A percentile compares a stretch with the other conserved stretches of the same genome.
Evolutionary conservation across 305 asterid species (phyloP).

Genomic region (Lippia alba): DNA sequence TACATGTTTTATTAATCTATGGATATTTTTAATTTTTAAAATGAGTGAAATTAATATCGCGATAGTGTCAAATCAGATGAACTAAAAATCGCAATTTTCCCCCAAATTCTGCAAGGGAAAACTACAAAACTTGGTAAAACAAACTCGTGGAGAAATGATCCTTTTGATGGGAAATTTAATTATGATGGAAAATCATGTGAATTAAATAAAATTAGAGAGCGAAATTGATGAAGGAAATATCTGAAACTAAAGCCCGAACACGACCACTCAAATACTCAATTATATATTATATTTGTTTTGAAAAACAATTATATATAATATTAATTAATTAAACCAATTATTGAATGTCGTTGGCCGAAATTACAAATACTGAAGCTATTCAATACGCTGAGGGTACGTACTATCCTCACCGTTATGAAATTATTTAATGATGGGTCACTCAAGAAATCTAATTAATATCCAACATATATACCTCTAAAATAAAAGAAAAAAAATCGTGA

Average conservation of each 20-base stretch:
- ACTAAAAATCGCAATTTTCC: too few species aligned
- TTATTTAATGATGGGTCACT: slow-evolving; percentile 13
- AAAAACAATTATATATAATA: background rate
- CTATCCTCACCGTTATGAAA: background rate
- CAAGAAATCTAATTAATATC: background rate
- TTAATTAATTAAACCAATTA: background rate
- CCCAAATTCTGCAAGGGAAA: too few species aligned
- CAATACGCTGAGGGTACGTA: background rate
- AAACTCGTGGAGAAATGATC: too few species aligned
- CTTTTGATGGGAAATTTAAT: too few species aligned
- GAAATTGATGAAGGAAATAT: background rate
- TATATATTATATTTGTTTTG: background rate
- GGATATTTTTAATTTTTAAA: too few species aligned
- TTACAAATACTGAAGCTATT: too few species aligned
- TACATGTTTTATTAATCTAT: too few species aligned
- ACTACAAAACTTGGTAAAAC: too few species aligned
- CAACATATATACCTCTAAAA: background rate
- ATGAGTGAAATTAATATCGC: too few species aligned
- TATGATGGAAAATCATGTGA: too few species aligned
- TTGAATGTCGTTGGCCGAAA: slow-evolving; percentile 3
- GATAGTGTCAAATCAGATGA: too few species aligned
- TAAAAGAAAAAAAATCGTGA: too few species aligned
- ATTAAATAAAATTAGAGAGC: background rate
- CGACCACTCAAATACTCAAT: background rate
- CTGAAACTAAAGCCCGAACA: background rate